Evolutionary conservation across 1,139 yeast species (phyloP).

Genomic region (Candida albicans): DNA sequence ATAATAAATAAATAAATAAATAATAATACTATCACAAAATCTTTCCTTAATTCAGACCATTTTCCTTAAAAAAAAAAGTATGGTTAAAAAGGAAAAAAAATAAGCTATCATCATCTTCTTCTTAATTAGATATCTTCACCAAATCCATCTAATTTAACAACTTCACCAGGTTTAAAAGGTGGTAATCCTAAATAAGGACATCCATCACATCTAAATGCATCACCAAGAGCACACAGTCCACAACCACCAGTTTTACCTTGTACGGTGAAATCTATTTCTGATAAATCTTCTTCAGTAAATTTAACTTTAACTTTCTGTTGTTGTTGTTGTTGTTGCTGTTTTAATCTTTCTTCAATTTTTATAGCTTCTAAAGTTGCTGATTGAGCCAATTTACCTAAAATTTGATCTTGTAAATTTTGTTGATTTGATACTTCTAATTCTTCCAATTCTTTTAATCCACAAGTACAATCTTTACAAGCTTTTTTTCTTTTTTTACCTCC

Average conservation of each 20-base stretch:
- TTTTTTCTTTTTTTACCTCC: conserved; percentile 69
- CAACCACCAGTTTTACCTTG: conserved; percentile 96
- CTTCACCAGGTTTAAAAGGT: conserved; percentile 96
- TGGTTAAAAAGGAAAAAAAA: neutral
- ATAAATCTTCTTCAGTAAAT: conserved; percentile 63
- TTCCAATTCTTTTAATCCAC: conserved; percentile 87
- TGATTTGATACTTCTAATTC: conserved; percentile 55
- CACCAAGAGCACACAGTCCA: conserved; percentile 95
- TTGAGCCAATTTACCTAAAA: conserved; percentile 50
- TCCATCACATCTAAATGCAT: conserved; percentile 97
- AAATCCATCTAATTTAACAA: conserved; percentile 50
- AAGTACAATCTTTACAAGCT: conserved; percentile 97
- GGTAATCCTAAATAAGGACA: conserved; percentile 97
- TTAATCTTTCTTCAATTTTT: conserved; percentile 51
- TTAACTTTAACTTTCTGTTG: conserved; percentile 37
- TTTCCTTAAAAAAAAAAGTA: neutral
- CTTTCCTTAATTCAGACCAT: too few relatives aligned
- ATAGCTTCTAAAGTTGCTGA: conserved; percentile 56
- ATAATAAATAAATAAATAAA: too few relatives aligned
- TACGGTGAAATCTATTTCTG: conserved; percentile 92
- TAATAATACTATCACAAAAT: too few relatives aligned
- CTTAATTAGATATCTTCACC: conserved; percentile 47
- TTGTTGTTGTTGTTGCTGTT: conserved; percentile 16
- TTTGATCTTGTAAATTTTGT: conserved; percentile 43
- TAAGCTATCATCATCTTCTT: neutral